A percentile compares a stretch with the other conserved stretches of the same genome.
phyloP scores from a whole-genome alignment of 108 stramenopile species.

The Parietichytrium sp. region DNA sequence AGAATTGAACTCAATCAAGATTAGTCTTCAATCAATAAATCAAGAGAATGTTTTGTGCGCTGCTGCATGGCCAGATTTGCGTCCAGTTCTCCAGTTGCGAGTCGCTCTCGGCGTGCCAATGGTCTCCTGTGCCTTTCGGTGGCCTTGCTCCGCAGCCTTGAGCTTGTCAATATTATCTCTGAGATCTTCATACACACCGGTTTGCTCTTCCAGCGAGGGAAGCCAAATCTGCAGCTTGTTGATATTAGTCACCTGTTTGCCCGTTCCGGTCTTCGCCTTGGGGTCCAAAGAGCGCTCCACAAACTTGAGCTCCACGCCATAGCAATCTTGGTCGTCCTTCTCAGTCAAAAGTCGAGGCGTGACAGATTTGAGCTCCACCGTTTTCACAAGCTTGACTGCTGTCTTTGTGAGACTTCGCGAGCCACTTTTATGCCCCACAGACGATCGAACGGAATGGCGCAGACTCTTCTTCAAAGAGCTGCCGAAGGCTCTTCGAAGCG shows the following conservation, averaged over 20 bases:
- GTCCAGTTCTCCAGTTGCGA: slow-evolving; percentile 13
- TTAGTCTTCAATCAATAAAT: no score
- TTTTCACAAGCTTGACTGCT: slow-evolving; percentile 1
- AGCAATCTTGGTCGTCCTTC: not conserved
- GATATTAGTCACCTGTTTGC: slow-evolving; percentile 18
- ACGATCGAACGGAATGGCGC: not conserved
- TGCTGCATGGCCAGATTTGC: no score
- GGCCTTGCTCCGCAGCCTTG: slow-evolving; percentile 1
- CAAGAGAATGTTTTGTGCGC: no score
- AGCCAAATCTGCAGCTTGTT: slow-evolving; percentile 35
- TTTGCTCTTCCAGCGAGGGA: not conserved
- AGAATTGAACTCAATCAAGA: no score
- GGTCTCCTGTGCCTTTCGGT: not conserved
- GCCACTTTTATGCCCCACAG: not conserved
- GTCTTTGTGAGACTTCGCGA: no score
- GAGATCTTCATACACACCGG: not conserved
- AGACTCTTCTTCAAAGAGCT: not conserved
- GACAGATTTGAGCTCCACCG: slow-evolving; percentile 32
- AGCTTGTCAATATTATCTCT: not conserved
- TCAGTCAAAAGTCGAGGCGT: not conserved
- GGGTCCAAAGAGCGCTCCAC: not conserved
- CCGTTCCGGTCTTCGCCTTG: not conserved
- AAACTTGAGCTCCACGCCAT: slow-evolving; percentile 10
- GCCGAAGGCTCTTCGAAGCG: not conserved
- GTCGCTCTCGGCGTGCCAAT: not conserved